Percentiles rank a stretch among this genome's conserved stretches.
phyloP scores from a whole-genome alignment of 805 yeast species.

The Kockiozyma suomiensis region DNA sequence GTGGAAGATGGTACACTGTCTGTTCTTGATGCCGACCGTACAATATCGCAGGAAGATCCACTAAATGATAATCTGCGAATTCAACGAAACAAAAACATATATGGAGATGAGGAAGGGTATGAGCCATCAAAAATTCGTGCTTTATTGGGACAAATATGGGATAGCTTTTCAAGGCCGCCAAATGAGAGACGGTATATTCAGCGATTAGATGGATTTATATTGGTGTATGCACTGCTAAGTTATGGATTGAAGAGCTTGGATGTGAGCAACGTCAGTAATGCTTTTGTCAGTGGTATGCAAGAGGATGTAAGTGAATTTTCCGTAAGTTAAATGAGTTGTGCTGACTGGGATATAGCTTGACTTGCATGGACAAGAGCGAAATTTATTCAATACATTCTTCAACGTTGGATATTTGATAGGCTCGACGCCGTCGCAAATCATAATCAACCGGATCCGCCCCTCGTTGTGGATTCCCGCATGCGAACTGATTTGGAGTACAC shows the following conservation, averaged over 20 bases:
- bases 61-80: neutral
- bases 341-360: conserved; percentile 9
- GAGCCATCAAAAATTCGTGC: conserved; percentile 3
- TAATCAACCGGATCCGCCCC: conserved; percentile 40
- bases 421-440: conserved; percentile 43
- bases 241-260: conserved; percentile 59
- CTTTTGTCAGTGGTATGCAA: conserved; percentile 66
- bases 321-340: neutral
- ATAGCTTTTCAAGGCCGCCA: conserved; percentile 32
- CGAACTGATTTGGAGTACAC: conserved; percentile 38
- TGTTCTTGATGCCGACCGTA: neutral
- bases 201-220: conserved; percentile 42
- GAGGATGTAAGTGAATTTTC: conserved; percentile 47
- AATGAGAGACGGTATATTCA: conserved; percentile 42
- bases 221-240: conserved; percentile 43
- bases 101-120: conserved; percentile 16
- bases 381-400: conserved; percentile 23
- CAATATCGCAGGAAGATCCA: neutral
- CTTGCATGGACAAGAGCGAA: conserved; percentile 28
- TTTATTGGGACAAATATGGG: conserved; percentile 29
- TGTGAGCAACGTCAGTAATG: conserved; percentile 61
- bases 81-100: conserved; percentile 9
- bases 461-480: conserved; percentile 38
- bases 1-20: neutral
- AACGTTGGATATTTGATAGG: conserved; percentile 41